phyloP scores from a whole-genome alignment of 192 early-diverging fungal species.

The Cladochytrium replicatum region DNA sequence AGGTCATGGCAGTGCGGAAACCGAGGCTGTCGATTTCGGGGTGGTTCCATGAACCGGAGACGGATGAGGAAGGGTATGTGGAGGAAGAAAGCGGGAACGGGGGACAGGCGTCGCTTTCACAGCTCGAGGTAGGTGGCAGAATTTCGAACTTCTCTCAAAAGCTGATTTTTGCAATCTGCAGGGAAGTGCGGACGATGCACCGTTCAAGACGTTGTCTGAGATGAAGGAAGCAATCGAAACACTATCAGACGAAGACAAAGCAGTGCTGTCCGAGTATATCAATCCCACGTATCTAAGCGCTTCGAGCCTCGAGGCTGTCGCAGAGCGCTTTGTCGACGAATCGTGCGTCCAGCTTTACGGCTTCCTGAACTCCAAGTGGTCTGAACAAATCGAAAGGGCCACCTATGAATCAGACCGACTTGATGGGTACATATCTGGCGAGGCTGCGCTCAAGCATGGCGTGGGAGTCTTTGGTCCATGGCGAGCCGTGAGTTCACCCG shows the following conservation, averaged over 20 bases:
- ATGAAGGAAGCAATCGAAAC: constrained; percentile 5
- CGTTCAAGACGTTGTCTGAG: neutral
- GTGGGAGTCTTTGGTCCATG: constrained; percentile 46
- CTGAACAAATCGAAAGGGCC: constrained; percentile 21
- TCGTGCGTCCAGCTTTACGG: constrained; percentile 53
- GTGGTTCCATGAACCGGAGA: constrained; percentile 71
- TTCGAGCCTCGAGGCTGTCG: constrained; percentile 36
- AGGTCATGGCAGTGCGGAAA: constrained; percentile 48
- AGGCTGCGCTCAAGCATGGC: constrained; percentile 34
- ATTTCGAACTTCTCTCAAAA: constrained; percentile 11
- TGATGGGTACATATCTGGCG: constrained; percentile 26
- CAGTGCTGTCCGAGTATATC: constrained; percentile 37
- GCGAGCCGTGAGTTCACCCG: constrained; percentile 52
- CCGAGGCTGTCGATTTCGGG: constrained; percentile 56
- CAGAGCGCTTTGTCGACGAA: constrained; percentile 55
- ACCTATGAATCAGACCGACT: constrained; percentile 31
- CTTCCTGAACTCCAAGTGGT: constrained; percentile 43
- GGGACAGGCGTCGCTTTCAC: constrained; percentile 49
- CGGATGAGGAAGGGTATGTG: constrained; percentile 55
- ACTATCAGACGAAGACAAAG: constrained; percentile 38
- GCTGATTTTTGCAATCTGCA: constrained; percentile 7
- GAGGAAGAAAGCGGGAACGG: constrained; percentile 36
- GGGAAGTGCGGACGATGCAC: constrained; percentile 10
- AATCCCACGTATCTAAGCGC: constrained; percentile 56
- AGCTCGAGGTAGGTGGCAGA: constrained; percentile 11